Base-by-base conservation (phyloP, 805 yeast species). In the Myxozyma kluyveri region DNA sequence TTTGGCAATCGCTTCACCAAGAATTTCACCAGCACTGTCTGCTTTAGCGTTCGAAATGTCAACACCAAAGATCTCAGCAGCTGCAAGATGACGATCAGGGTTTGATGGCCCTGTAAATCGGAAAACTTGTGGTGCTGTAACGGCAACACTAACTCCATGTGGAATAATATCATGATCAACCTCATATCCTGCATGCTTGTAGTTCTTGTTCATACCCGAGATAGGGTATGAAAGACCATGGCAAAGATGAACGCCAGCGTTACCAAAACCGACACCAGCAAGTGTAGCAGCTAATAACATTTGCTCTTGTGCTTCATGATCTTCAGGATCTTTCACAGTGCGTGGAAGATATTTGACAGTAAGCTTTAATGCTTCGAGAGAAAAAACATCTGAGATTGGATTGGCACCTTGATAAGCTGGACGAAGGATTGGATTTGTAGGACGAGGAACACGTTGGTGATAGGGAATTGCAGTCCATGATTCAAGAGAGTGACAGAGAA, bases 221-320 rank as follows among this genome's bases (percentile, higher is more conserved):
- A 70, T 58, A 18, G 74, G 73, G 48, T 70, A 70, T 45, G 76
- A 68, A 47, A 74, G 61, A 54, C 77, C 72, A 60, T 68, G 69
- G 66, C 76, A 67, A 50, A 74, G 60, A 64, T 74, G 72, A 51
- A 73, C 72, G 46, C 77, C 72, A 21, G 77, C 76, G 46, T 73
- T 73, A 39, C 75, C 75, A 59, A 73, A 73, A 22, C 77, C 76
- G 49, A 73, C 68, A 18, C 76, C 77, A 4, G 76, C 77, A 27
- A 73, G 65, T 22, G 75, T 73, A 23, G 76, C 75, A 3, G 75
- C 77, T 26, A 73, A 64, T 36, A 74, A 65, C 69, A 72, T 71
- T 52, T 73, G 66, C 49, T 70, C 71, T 59, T 72, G 74, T 19
- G 76, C 77, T 49, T 66, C 74, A 37, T 44, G 53, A 56, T 73